Percentiles rank a stretch among this genome's conserved stretches.
Evolutionary conservation across 2,329 filamentous ascomycete genomes (phyloP).

Genomic region (Penicillium glabrum): DNA sequence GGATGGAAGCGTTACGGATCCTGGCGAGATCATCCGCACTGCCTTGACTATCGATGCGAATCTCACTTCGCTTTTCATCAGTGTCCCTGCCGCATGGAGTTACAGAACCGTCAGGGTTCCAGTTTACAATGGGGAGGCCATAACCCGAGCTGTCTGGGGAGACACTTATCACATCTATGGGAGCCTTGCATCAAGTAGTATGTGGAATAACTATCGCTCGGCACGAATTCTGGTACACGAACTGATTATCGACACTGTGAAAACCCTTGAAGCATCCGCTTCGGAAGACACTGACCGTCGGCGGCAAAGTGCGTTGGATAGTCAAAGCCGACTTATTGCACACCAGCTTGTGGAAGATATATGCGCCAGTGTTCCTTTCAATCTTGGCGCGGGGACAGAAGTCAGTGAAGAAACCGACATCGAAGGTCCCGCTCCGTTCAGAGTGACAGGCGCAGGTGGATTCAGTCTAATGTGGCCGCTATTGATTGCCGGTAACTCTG

Average conservation of each 20-base stretch:
- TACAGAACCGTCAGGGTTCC: conserved; percentile 5
- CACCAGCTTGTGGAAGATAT: conserved; percentile 8
- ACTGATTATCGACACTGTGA: conserved; percentile 3
- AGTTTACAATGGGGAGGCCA: neutral
- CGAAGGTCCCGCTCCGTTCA: neutral
- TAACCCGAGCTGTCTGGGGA: conserved; percentile 5
- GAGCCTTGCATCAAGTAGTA: conserved; percentile 1
- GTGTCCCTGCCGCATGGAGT: conserved; percentile 1
- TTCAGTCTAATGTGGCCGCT: conserved; percentile 9
- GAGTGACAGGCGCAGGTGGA: conserved; percentile 4
- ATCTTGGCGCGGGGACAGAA: conserved; percentile 5
- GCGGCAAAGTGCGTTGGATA: neutral
- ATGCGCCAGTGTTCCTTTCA: conserved; percentile 12
- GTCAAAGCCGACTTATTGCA: conserved; percentile 2
- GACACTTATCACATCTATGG: conserved; percentile 9
- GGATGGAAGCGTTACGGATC: neutral
- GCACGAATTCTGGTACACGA: conserved; percentile 11
- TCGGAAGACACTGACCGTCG: neutral
- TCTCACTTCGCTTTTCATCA: conserved; percentile 4
- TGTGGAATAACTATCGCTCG: conserved; percentile 12
- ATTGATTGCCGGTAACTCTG: conserved; percentile 10
- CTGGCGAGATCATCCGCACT: conserved; percentile 1
- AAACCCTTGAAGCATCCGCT: neutral
- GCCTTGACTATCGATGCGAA: conserved; percentile 6
- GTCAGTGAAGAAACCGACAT: neutral